Evolutionary conservation across 139 green algal genomes (phyloP).

Genomic region (Haematococcus sp.): DNA sequence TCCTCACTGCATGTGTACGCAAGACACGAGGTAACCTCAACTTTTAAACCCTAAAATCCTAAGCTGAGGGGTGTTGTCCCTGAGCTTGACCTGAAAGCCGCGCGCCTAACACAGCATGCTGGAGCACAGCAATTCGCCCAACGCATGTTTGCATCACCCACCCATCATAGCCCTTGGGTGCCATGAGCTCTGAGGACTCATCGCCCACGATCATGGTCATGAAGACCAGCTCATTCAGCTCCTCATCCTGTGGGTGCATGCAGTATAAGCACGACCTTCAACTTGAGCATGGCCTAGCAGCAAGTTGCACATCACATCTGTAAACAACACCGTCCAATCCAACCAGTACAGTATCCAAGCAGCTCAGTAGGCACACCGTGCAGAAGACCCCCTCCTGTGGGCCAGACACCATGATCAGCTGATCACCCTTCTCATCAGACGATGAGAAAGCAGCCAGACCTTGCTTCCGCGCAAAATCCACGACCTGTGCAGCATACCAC

Average conservation of each 20-base stretch:
- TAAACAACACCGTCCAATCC: too few relatives aligned
- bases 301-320: too few relatives aligned
- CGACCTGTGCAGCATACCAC: neutral
- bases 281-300: neutral
- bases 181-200: constrained; percentile 7
- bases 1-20: neutral
- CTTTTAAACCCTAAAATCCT: too few relatives aligned
- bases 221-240: constrained; percentile 37
- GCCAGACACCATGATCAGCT: constrained; percentile 40
- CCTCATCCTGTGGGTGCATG: constrained; percentile 18
- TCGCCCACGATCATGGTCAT: constrained; percentile 26
- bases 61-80: too few relatives aligned
- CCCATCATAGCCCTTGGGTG: constrained; percentile 26
- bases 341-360: too few relatives aligned
- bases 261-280: neutral
- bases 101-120: too few relatives aligned
- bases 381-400: constrained; percentile 1
- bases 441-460: constrained; percentile 13
- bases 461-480: constrained; percentile 11
- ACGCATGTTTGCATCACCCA: too few relatives aligned
- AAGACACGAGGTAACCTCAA: too few relatives aligned
- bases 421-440: constrained; percentile 33
- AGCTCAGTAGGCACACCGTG: neutral
- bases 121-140: too few relatives aligned
- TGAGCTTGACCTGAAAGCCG: too few relatives aligned